Percentiles rank a stretch among this genome's conserved stretches.
phyloP scores from a whole-genome alignment of 306 rosid species.

The Argentina anserina region DNA sequence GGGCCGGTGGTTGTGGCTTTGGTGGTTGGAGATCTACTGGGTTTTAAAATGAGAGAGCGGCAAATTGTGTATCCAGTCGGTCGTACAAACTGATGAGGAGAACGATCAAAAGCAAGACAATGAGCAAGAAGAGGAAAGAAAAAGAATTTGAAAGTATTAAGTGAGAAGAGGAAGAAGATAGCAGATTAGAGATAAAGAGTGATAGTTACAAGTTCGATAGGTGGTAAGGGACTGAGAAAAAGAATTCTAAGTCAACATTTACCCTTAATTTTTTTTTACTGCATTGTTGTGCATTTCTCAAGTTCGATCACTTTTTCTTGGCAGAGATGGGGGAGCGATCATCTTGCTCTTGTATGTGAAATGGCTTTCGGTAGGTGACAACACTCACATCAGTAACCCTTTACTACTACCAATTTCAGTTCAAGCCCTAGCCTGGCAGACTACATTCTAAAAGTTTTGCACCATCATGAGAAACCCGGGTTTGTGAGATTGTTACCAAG shows the following conservation, averaged over 20 bases:
- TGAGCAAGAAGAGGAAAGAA: too few species aligned
- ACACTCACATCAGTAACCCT: not conserved
- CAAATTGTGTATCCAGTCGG: too few species aligned
- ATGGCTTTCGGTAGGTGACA: conserved; percentile 55
- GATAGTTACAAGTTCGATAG: too few species aligned
- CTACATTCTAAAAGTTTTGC: not conserved
- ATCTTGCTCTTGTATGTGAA: conserved; percentile 80
- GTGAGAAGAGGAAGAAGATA: too few species aligned
- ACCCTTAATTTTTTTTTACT: not conserved
- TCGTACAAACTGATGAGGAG: too few species aligned
- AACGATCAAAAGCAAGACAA: too few species aligned
- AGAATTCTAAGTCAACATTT: not conserved
- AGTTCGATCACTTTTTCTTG: conserved; percentile 17
- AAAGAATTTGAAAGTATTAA: too few species aligned
- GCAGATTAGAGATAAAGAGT: too few species aligned
- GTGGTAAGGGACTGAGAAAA: not conserved
- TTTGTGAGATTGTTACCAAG: too few species aligned
- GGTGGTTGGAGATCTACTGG: too few species aligned
- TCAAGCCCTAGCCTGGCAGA: not conserved
- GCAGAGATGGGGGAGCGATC: conserved; percentile 95
- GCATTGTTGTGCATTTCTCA: not conserved
- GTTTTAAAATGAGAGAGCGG: too few species aligned
- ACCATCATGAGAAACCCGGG: not conserved
- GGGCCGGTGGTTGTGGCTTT: too few species aligned
- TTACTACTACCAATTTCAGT: conserved; percentile 7